These are phyloP conservation scores for Lenwebbia sp. DNA, from an alignment of 345 rosid genomes.

Conservation along the genomic window DNA sequence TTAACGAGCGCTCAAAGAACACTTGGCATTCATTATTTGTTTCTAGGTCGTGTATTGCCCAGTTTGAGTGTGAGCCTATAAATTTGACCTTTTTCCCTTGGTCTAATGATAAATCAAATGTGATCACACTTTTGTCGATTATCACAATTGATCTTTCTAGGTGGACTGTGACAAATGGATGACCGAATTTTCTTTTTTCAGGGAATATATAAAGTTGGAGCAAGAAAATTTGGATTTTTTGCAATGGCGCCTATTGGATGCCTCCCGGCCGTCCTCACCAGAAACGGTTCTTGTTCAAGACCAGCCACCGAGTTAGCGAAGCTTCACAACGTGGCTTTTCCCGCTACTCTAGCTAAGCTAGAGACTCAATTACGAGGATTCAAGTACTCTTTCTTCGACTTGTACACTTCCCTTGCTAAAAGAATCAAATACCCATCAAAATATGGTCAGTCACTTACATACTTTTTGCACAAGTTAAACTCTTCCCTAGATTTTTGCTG, in stretches of 20 bases:
- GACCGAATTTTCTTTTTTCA: background rate
- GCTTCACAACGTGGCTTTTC: constrained; percentile 6
- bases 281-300: background rate
- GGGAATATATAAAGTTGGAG: constrained; percentile 13
- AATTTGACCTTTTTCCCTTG: background rate
- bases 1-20: no score
- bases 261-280: background rate
- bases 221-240: constrained; percentile 14
- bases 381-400: constrained; percentile 1
- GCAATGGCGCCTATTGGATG: constrained; percentile 10
- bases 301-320: background rate
- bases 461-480: background rate
- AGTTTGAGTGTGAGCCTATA: background rate
- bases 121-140: background rate
- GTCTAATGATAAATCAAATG: background rate
- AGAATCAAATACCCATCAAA: constrained; percentile 2
- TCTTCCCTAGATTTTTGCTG: background rate
- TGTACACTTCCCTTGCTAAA: background rate
- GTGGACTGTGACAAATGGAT: background rate
- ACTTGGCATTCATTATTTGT: background rate
- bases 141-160: background rate
- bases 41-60: background rate
- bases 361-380: background rate
- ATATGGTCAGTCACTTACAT: constrained; percentile 6
- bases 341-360: background rate